Percentiles rank a stretch among this genome's conserved stretches.
Evolutionary conservation across 73 alveolate species (phyloP).

Genomic region (Effrenium voratum): DNA sequence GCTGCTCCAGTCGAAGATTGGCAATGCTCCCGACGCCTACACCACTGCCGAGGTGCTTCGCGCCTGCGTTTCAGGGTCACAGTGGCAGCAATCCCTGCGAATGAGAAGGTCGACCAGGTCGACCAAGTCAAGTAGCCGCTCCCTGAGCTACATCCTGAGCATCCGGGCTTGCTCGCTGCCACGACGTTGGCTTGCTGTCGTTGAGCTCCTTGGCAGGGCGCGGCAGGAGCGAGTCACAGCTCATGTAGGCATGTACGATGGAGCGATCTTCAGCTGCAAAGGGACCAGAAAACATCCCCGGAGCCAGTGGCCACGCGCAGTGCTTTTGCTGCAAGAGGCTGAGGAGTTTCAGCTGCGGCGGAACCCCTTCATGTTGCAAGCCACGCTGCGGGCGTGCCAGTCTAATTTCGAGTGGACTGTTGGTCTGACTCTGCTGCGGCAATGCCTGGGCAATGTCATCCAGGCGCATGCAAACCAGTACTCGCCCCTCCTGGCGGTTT

Average conservation of each 20-base stretch:
- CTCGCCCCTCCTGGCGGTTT: not conserved
- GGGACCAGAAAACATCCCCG: conserved; percentile 46
- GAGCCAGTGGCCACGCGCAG: conserved; percentile 51
- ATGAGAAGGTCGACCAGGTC: not conserved
- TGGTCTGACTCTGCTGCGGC: conserved; percentile 14
- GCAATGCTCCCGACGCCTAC: too few relatives aligned
- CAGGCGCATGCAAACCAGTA: conserved; percentile 28
- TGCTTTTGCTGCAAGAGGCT: not conserved
- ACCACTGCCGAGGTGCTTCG: conserved; percentile 1
- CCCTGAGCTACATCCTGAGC: conserved; percentile 45
- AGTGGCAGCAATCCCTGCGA: conserved; percentile 12
- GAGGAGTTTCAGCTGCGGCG: not conserved
- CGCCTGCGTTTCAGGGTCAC: conserved; percentile 41
- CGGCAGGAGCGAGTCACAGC: not conserved
- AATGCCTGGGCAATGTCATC: conserved; percentile 7
- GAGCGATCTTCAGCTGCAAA: conserved; percentile 44
- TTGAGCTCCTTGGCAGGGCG: conserved; percentile 6
- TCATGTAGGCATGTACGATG: conserved; percentile 22
- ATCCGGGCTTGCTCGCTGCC: conserved; percentile 27
- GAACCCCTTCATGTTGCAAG: conserved; percentile 56
- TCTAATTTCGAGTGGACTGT: conserved; percentile 33
- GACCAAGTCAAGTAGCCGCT: not conserved
- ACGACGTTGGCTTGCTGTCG: conserved; percentile 25
- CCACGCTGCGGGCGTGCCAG: conserved; percentile 54
- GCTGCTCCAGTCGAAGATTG: too few relatives aligned